Evolutionary conservation across 2,329 filamentous ascomycete genomes (phyloP), one percentile per base, ranked within the genome.

Genomic region (Trichoderma endophyticum): DNA sequence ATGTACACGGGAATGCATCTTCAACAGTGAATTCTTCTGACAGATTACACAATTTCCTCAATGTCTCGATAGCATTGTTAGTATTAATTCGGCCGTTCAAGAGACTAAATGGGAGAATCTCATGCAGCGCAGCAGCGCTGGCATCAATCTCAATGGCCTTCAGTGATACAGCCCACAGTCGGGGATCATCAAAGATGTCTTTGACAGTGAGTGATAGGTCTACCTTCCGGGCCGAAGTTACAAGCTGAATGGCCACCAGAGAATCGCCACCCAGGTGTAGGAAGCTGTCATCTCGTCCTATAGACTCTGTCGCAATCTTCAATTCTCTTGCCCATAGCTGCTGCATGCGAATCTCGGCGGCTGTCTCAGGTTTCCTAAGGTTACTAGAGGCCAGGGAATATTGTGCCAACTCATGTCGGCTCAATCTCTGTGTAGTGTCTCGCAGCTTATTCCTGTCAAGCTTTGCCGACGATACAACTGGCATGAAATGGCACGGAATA

Each of bases 1-100:
- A 76, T 14, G 81, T 80, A 76, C 80, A 82, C 6, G 82, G 82
- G 51, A 81, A 83, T 2, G 36, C 59, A 54, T 73, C 70, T 24
- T 73, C 68, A 79, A 74, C 32, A 14, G 30, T 18, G 7, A 15
- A 15, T 7, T 30, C 14, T 24, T 5, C 7, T 36, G 56, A 32
- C 8, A 68, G 32, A 5, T 14, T 26, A 24, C 54, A 68, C 3
- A 43, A 14, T 9, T 24, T 39, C 24, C 24, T 15, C 26, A 60
- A 5, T n/a, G 9, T 68, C 4, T 68, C 21, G 0, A 39, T 43
- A 18, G 39, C 14, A 26, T 48, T 8, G 0, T 9, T 4, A 0
- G n/a, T 7, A 1, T 28, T 32, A 0, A 48, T 24, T 9, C 3
- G 8, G 15, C 24, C 15, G 3, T n/a, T 28, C 51, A 68, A 30